These are phyloP conservation scores for Paramecium octaurelia DNA, from an alignment of 73 alveolate species.

Conservation along the genomic window DNA sequence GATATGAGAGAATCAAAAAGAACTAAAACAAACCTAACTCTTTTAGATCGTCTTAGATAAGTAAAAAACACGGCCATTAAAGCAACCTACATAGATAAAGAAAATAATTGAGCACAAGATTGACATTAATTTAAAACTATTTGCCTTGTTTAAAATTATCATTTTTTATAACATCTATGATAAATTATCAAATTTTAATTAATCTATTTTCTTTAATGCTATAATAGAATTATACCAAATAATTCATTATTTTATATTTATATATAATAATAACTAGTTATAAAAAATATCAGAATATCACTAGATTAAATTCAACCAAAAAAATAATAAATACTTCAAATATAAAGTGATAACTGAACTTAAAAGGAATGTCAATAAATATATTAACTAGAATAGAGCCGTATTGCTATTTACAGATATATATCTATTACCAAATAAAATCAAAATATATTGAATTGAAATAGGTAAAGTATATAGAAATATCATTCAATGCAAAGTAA, in stretches of 20 bases:
- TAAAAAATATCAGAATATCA: too few relatives aligned
- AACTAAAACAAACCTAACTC: constrained; percentile 6
- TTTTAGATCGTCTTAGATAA: not conserved
- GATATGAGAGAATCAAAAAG: constrained; percentile 23
- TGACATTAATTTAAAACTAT: not conserved
- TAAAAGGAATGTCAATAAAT: too few relatives aligned
- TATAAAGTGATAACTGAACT: too few relatives aligned
- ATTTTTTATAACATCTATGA: not conserved
- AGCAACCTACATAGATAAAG: not conserved
- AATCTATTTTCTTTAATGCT: too few relatives aligned
- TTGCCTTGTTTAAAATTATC: not conserved
- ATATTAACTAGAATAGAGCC: too few relatives aligned
- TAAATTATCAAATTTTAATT: too few relatives aligned
- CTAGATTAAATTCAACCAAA: too few relatives aligned
- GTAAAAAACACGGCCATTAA: not conserved
- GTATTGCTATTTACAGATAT: too few relatives aligned
- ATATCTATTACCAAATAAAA: not conserved
- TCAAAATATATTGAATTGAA: not conserved
- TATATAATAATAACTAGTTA: too few relatives aligned
- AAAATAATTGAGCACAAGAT: not conserved
- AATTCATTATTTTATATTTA: too few relatives aligned
- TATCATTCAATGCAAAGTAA: not conserved
- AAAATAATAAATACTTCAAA: too few relatives aligned
- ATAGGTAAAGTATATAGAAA: not conserved
- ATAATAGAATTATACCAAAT: too few relatives aligned